A percentile compares a stretch with the other conserved stretches of the same genome.
Conservation (phyloP, 2,329 filamentous ascomycete genomes). For the Achaetomium macrosporum region DNA sequence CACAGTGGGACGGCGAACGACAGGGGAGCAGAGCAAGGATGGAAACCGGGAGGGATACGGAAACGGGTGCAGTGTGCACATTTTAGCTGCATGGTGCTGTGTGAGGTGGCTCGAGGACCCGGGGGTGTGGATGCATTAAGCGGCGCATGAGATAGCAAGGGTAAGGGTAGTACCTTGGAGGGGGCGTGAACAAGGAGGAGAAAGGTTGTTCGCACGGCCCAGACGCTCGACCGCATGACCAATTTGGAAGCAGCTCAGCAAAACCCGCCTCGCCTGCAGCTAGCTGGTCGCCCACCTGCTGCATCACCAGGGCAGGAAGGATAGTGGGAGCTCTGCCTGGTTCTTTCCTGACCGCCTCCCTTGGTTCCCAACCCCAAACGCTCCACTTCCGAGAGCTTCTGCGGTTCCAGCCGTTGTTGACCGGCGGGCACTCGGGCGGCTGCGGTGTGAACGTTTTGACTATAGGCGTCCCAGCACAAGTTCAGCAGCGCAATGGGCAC, state of each 20-base stretch:
- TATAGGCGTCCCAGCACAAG: too few relatives aligned
- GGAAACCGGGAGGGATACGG: conserved; percentile 11
- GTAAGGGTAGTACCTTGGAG: background rate
- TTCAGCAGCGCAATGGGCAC: too few relatives aligned
- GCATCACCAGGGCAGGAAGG: too few relatives aligned
- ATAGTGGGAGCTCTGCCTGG: too few relatives aligned
- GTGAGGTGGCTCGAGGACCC: background rate
- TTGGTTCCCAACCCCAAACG: too few relatives aligned
- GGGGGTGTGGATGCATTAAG: conserved; percentile 3
- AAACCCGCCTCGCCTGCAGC: background rate
- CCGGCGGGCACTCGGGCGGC: too few relatives aligned
- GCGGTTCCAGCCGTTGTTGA: too few relatives aligned
- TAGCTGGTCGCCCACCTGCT: background rate
- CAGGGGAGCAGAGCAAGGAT: conserved; percentile 14
- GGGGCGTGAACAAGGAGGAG: background rate
- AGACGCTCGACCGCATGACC: conserved; percentile 17
- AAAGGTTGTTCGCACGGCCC: conserved; percentile 9
- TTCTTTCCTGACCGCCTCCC: conserved; percentile 10
- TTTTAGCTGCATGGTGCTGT: conserved; percentile 8
- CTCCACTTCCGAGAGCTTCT: too few relatives aligned
- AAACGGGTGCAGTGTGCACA: conserved; percentile 14
- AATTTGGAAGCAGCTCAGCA: conserved; percentile 11
- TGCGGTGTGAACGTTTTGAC: background rate
- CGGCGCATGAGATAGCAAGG: too few relatives aligned
- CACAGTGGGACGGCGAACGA: conserved; percentile 8